Base-by-base conservation (phyloP, 768 basidiomycete genomes). In the Lentinula sp. region DNA sequence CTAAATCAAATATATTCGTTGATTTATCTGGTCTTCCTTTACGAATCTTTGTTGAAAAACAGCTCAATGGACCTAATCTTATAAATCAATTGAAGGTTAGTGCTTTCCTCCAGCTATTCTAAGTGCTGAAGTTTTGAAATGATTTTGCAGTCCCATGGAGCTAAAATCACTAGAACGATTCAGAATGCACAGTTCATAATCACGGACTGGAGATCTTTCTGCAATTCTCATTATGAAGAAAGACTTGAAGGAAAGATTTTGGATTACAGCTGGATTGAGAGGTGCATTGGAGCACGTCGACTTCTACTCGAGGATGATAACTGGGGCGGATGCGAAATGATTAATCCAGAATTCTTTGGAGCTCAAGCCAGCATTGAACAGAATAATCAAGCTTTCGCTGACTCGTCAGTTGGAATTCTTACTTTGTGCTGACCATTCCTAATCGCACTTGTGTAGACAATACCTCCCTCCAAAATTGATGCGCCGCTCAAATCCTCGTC, bases 231-330 rank as follows among this genome's bases (percentile, higher is more conserved):
- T 11, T 37, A 39, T 31, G 16, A 46, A 15, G n/a, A 53, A 58
- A 70, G 76, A 16, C 70, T 72, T 8, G 77, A 74, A 75, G 67
- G 70, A 16, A 65, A 69, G 31, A 79, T 87, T 9, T 73, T 88
- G 59, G 73, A 81, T 51, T 75, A 78, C 64, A 62, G 64, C 2
- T 91, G 88, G 88, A 81, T 77, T 45, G 68, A 71, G 35, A 74
- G 70, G 61, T 86, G 76, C 34, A 64, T 83, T 42, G 65, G 74
- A 46, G 74, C 72, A 8, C 78, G 77, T 48, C 76, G 68, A 46
- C 74, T 79, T 32, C 71, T 87, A 39, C 74, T 78, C 13, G 77
- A 73, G 48, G 68, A 70, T 15, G 84, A 87, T 54, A 68, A 75
- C 13, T 87, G 84, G 82, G 86, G 84, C 6, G 81, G 75, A 3